Evolutionary conservation across 2,329 filamentous ascomycete genomes (phyloP).

Genomic region (Pseudocercospora cruenta): DNA sequence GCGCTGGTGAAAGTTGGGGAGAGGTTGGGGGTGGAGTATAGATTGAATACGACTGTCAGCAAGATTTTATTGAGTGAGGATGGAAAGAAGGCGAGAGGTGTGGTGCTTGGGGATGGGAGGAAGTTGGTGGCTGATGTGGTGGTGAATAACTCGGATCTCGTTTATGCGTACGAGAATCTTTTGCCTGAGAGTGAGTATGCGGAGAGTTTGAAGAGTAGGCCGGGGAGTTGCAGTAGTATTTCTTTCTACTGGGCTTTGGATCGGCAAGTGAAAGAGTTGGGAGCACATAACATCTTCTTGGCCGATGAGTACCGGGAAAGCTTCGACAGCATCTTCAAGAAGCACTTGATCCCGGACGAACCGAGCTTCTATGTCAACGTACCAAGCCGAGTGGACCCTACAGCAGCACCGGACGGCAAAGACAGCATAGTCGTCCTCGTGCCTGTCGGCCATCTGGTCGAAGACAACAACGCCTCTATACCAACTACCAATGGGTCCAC

Average conservation of each 20-base stretch:
- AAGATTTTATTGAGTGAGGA: constrained; percentile 59
- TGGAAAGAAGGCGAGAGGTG: constrained; percentile 60
- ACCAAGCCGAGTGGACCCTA: constrained; percentile 68
- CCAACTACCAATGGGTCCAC: constrained; percentile 28
- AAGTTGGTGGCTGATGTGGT: constrained; percentile 66
- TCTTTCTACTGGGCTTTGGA: constrained; percentile 76
- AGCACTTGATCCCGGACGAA: constrained; percentile 66
- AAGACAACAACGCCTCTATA: constrained; percentile 45
- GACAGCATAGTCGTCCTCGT: constrained; percentile 72
- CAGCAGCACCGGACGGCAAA: constrained; percentile 66
- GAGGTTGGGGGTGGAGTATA: constrained; percentile 64
- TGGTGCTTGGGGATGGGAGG: constrained; percentile 62
- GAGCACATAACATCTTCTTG: constrained; percentile 76
- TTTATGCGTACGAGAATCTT: constrained; percentile 74
- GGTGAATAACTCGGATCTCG: constrained; percentile 72
- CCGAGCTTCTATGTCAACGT: constrained; percentile 80
- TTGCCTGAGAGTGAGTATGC: constrained; percentile 56
- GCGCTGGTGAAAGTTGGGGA: constrained; percentile 67
- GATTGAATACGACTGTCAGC: constrained; percentile 61
- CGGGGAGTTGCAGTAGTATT: constrained; percentile 71
- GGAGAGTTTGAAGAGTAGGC: constrained; percentile 52
- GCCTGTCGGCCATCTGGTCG: constrained; percentile 69
- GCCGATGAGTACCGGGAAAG: constrained; percentile 71
- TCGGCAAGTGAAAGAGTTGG: constrained; percentile 63
- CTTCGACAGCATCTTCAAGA: constrained; percentile 77